phyloP scores from a whole-genome alignment of 768 basidiomycete genomes.

The Naganishia vaughanmartiniae region DNA sequence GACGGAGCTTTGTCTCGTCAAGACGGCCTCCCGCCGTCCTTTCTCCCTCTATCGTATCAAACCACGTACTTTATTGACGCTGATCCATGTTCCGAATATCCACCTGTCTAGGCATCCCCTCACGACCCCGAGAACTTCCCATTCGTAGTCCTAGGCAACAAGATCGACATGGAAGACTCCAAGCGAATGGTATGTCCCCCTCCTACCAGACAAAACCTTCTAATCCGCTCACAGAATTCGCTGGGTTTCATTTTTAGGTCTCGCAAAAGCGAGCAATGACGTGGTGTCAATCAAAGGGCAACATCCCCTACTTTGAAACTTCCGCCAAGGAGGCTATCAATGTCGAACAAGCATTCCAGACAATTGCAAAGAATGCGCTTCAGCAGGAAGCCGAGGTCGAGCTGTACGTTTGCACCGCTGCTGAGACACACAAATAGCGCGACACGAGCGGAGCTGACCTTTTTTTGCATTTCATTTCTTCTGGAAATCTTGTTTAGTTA shows the following conservation, averaged over 20 bases:
- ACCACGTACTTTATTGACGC: too few species aligned
- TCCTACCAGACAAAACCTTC: not conserved
- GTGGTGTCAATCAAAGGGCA: slow-evolving; percentile 99
- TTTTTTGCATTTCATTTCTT: slow-evolving; percentile 11
- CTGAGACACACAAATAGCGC: not conserved
- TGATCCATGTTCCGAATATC: not conserved
- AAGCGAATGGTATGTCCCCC: slow-evolving; percentile 70
- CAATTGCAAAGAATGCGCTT: slow-evolving; percentile 98
- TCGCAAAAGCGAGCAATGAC: slow-evolving; percentile 99
- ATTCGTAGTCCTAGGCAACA: slow-evolving; percentile 98
- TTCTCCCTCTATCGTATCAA: too few species aligned
- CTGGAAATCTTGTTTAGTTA: slow-evolving; percentile 60
- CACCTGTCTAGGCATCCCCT: slow-evolving; percentile 70
- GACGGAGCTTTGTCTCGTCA: not conserved
- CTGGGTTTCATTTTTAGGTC: slow-evolving; percentile 59
- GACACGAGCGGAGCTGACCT: not conserved
- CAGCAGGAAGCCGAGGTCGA: slow-evolving; percentile 97
- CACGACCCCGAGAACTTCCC: slow-evolving; percentile 99
- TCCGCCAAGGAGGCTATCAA: slow-evolving; percentile 99
- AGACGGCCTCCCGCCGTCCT: too few species aligned
- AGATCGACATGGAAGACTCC: slow-evolving; percentile 99
- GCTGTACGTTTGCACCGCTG: slow-evolving; percentile 60
- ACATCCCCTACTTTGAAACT: slow-evolving; percentile 99
- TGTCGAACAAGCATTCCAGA: slow-evolving; percentile 99
- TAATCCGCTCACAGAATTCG: slow-evolving; percentile 4